These are phyloP conservation scores for Trametes cinnabarina DNA, from an alignment of 768 basidiomycete species.

Conservation along the genomic window DNA sequence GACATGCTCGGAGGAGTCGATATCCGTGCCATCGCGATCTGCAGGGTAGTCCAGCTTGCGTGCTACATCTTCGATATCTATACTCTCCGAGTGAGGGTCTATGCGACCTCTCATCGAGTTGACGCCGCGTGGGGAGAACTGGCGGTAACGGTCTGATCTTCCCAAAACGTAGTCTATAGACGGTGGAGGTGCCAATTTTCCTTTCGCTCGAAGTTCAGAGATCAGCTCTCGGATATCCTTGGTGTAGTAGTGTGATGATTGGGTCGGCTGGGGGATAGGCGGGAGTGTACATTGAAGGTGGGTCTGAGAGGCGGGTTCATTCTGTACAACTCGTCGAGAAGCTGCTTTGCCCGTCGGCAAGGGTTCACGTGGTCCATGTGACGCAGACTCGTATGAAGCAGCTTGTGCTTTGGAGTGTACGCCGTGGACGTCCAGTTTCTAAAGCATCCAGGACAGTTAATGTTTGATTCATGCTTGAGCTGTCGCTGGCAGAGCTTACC, in stretches of 20 bases:
- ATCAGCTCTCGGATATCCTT: conserved; percentile 11
- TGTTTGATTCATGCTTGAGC: no score
- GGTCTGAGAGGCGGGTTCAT: no score
- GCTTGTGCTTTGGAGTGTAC: no score
- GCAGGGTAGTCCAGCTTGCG: not conserved
- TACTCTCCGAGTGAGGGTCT: not conserved
- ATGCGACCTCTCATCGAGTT: not conserved
- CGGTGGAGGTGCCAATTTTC: conserved; percentile 13
- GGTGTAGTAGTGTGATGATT: not conserved
- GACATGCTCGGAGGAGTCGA: not conserved
- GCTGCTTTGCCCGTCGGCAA: no score
- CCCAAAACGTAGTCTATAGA: not conserved
- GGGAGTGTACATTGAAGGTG: not conserved
- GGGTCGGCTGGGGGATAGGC: not conserved
- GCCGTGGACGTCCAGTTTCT: no score
- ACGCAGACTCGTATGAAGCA: no score
- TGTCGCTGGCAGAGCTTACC: no score
- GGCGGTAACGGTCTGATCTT: not conserved
- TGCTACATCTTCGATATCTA: conserved; percentile 1
- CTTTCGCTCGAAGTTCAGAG: conserved; percentile 9
- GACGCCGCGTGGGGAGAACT: not conserved
- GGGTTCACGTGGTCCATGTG: no score
- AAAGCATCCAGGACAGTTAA: no score
- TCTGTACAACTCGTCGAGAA: no score
- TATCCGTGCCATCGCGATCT: not conserved